Conservation (phyloP, 1,284 basidiomycete species). For the Gastroboletus turbinatus region DNA sequence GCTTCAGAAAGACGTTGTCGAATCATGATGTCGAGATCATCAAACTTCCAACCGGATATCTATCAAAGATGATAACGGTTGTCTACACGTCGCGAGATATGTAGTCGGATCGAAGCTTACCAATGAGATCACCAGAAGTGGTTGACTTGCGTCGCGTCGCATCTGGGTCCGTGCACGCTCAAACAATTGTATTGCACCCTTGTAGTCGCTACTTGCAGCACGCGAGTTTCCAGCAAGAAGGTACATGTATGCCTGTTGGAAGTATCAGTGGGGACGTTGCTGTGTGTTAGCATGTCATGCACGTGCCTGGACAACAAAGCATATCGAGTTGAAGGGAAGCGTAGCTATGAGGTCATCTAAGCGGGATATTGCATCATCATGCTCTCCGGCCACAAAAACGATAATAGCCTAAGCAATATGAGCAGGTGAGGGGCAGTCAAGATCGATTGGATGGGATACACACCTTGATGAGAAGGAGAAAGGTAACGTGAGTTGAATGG, state of each 20-base stretch:
- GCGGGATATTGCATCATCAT: background rate
- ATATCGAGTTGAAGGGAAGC: background rate
- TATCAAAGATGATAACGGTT: background rate
- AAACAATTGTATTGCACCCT: background rate
- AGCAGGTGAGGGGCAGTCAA: no score
- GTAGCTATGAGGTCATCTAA: background rate
- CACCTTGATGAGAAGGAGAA: no score
- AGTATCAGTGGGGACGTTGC: background rate
- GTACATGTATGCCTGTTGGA: background rate
- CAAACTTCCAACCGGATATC: conserved; percentile 10
- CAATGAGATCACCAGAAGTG: background rate
- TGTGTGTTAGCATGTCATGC: no score
- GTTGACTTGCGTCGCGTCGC: no score
- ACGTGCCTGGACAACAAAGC: background rate
- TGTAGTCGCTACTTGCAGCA: background rate
- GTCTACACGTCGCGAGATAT: background rate
- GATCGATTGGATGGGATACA: no score
- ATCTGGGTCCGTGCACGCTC: background rate
- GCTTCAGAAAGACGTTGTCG: no score
- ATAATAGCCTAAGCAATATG: no score
- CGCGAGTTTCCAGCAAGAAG: background rate
- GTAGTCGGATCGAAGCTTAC: background rate
- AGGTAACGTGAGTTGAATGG: no score
- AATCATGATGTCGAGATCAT: background rate
- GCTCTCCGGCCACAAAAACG: no score